Base-by-base conservation (phyloP, 192 early-diverging fungal species). In the Backusella mclennaniae region DNA sequence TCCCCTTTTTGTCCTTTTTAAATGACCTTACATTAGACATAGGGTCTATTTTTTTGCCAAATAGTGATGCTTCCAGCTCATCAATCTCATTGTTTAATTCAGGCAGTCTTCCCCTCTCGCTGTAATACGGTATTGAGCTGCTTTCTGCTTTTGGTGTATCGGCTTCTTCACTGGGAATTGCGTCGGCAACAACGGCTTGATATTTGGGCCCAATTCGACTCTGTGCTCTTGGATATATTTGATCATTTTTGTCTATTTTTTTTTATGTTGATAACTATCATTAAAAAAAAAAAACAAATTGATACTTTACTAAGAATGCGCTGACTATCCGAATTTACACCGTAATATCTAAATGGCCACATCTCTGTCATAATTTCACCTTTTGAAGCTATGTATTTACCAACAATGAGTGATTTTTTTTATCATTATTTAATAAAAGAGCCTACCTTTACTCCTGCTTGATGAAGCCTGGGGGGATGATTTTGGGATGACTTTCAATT, bases 281-380 rank as follows among this genome's bases (percentile, higher is more conserved):
- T 69, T 71, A 6, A 49, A 49, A 49, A 44, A n/a, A n/a, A 49
- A 44, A 3, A 44, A 4, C 42, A 17, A 17, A 6, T 1, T 6
- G 6, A 6, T 49, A 7, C 29, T 63, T 35, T 79, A 90, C 89
- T 90, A 69, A 85, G 76, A 31, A 96, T 89, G 49, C 94, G 92
- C 6, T 87, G 85, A 21, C 93, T 89, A 49, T 92, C 87, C 0
- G 92, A 89, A 80, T 95, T 91, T 23, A 94, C 88, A 17, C 95
- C 95, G 86, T 96, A 94, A 76, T 97, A 97, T 15, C 93, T 86
- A 76, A 92, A 97, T 11, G 96, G 96, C 95, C 95, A 97, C 84
- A 90, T 85, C 17, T 89, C 85, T 15, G 90, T 89, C 75, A 84
- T 85, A n/a, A 56, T 21, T 23, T 56, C 53, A 23, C 53, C 53